Percentiles rank a stretch among this genome's conserved stretches.
Conservation (phyloP, 805 yeast species). For the Monosporozyma servazzii region DNA sequence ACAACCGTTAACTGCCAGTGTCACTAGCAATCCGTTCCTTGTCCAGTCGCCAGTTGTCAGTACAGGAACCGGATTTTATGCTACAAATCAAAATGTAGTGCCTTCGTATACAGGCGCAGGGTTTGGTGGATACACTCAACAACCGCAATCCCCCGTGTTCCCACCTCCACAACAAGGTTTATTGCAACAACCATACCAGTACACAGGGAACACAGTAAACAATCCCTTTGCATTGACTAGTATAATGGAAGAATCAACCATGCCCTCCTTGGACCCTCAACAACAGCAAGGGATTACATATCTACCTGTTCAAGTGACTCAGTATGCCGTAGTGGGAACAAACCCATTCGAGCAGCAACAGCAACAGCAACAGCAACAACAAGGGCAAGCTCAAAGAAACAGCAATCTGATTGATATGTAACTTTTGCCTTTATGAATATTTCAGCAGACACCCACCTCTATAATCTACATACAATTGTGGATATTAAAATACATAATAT, state of each 20-base stretch:
- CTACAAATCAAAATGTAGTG: conserved; percentile 22
- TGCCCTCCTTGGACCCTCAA: neutral
- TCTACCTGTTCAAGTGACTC: conserved; percentile 9
- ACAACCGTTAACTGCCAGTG: neutral
- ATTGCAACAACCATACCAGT: neutral
- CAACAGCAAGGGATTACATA: conserved; percentile 7
- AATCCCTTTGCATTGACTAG: conserved; percentile 33
- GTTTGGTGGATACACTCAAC: conserved; percentile 42
- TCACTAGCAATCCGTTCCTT: conserved; percentile 18
- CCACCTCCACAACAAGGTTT: neutral
- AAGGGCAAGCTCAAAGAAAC: conserved; percentile 3
- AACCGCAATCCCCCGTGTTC: conserved; percentile 5
- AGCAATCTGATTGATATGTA: conserved; percentile 26
- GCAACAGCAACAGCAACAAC: conserved; percentile 9
- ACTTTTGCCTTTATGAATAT: neutral
- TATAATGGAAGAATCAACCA: conserved; percentile 7
- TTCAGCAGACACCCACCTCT: neutral
- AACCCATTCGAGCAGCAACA: conserved; percentile 12
- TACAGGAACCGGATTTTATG: conserved; percentile 20
- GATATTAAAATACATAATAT: too few species aligned
- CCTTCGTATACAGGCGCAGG: conserved; percentile 47
- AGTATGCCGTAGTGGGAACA: conserved; percentile 1
- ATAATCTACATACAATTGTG: neutral
- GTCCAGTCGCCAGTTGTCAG: conserved; percentile 14
- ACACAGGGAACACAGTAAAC: neutral